phyloP scores from a whole-genome alignment of 371 early-diverging fungal species.

The Lichtheimia hyalospora region DNA sequence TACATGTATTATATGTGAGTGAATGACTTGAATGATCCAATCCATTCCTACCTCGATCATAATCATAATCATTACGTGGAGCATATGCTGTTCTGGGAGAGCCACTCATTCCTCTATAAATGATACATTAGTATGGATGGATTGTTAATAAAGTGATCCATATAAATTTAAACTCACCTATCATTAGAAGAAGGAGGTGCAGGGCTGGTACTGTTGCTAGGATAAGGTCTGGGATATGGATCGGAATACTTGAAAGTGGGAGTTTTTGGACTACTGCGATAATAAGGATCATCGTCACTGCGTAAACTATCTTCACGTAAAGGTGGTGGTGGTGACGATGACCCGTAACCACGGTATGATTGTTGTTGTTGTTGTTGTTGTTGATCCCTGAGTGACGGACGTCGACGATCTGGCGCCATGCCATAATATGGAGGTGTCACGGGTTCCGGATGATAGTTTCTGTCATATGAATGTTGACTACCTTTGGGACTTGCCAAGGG shows the following conservation, averaged over 20 bases:
- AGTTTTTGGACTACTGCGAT: slow-evolving; percentile 12
- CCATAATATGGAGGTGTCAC: slow-evolving; percentile 37
- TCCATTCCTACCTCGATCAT: slow-evolving; percentile 9
- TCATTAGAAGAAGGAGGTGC: slow-evolving; percentile 16
- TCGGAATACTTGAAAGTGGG: slow-evolving; percentile 12
- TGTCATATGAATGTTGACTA: slow-evolving; percentile 1
- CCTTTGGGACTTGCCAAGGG: slow-evolving; percentile 28
- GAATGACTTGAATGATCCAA: no score
- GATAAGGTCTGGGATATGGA: slow-evolving; percentile 21
- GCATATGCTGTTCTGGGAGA: background rate
- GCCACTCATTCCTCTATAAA: no score
- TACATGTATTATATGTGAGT: no score
- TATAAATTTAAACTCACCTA: no score
- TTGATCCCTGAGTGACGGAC: slow-evolving; percentile 10
- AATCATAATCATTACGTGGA: slow-evolving; percentile 10
- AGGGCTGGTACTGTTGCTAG: slow-evolving; percentile 40
- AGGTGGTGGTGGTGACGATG: slow-evolving; percentile 8
- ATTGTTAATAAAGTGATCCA: no score
- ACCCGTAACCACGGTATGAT: background rate
- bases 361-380: slow-evolving; percentile 5
- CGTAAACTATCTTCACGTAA: slow-evolving; percentile 12
- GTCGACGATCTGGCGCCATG: slow-evolving; percentile 21
- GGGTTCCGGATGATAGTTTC: slow-evolving; percentile 11
- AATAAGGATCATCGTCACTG: slow-evolving; percentile 2
- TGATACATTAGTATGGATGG: no score